Conservation (phyloP, 1,139 yeast genomes). For the Geotrichum bryndzae region DNA sequence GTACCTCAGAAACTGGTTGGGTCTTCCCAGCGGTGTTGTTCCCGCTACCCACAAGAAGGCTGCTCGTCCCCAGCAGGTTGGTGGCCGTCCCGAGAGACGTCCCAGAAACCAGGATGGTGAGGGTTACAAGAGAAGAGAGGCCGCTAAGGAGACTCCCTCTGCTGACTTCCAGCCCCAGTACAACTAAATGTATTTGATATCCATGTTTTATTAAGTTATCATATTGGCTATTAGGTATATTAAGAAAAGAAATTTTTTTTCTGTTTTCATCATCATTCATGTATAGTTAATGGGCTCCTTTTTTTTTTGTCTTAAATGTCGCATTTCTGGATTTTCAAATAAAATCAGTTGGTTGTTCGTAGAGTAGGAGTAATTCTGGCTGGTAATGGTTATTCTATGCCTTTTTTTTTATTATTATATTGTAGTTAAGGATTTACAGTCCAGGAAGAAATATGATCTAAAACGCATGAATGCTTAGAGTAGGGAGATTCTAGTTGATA, state of each 20-base stretch:
- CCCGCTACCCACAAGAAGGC: constrained; percentile 98
- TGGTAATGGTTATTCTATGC: not conserved
- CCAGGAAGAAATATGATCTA: too few species aligned
- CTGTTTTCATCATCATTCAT: not conserved
- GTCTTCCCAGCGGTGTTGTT: constrained; percentile 97
- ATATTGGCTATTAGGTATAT: not conserved
- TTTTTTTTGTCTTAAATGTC: not conserved
- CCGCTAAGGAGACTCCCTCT: constrained; percentile 33
- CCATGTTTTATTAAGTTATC: not conserved
- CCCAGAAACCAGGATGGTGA: constrained; percentile 34
- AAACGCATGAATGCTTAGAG: too few species aligned
- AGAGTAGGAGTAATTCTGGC: not conserved
- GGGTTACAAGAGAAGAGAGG: constrained; percentile 41
- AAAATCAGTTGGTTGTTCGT: too few species aligned
- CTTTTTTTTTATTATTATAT: too few species aligned
- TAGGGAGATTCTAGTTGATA: too few species aligned
- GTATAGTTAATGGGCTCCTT: not conserved
- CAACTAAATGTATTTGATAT: constrained; percentile 21
- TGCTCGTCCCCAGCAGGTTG: constrained; percentile 72
- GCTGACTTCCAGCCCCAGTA: constrained; percentile 33
- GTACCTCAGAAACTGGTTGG: constrained; percentile 95
- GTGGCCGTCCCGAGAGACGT: constrained; percentile 33
- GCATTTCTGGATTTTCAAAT: too few species aligned
- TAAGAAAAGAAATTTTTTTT: not conserved
- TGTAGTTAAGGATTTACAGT: too few species aligned